Evolutionary conservation across 192 early-diverging fungal species (phyloP), one percentile per base, ranked within the genome.

Genomic region (Phlyctochytrium planicorne): DNA sequence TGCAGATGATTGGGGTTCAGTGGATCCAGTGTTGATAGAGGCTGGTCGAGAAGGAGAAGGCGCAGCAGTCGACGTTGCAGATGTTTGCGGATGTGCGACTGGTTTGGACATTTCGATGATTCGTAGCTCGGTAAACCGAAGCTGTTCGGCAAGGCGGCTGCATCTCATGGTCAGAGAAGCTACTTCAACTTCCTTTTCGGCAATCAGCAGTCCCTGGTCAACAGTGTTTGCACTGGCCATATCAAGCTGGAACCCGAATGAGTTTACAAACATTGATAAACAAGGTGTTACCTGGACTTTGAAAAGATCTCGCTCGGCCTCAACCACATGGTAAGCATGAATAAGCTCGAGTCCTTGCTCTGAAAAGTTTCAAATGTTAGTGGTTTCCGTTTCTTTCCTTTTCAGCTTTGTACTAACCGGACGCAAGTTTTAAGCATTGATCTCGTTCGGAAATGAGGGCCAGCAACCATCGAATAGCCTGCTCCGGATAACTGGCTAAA

Each of bases 311-410:
- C 30, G n/a, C 50, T 69, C 68, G 14, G 68, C 68, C 20, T 61
- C n/a, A 3, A 36, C n/a, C 14, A 69, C 68, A 33, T 69, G 33
- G 14, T 59, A 56, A 33, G 30, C 31, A 30, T 69, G 68, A 24
- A 69, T 40, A 6, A 69, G 50, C 6, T 62, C 27, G 4, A 62
- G 60, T 4, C 68, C 68, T 30, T 56, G 34, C 32, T 69, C 68
- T 62, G n/a, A n/a, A n/a, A n/a, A n/a, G 25, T 17, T 30, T 23
- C n/a, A 3, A 17, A 29, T 27, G 4, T 34, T 20, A 1, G 33
- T 34, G 30, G 24, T 24, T 14, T 17, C 35, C 32, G 3, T 4
- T 52, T 30, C n/a, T n/a, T 6, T 30, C 17, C 37, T 20, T 6
- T 0, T 30, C 23, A 25, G 23, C 4, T 16, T 20, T 30, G 17